phyloP scores from a whole-genome alignment of 441 rosid species.

The Aquilaria agallochum region DNA sequence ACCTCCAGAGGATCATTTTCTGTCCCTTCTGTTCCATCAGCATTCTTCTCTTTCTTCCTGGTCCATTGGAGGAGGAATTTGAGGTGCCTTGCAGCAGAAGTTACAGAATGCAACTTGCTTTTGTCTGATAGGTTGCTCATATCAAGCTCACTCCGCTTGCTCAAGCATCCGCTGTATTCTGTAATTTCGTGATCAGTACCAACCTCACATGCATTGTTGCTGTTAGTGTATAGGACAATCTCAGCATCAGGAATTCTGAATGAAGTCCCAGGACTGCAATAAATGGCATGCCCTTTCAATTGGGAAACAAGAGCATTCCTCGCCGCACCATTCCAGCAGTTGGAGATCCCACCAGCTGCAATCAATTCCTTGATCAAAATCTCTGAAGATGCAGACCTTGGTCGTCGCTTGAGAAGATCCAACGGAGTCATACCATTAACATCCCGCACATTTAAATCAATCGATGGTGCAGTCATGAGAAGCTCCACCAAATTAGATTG shows the following conservation, averaged over 20 bases:
- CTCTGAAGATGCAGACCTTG: constrained; percentile 62
- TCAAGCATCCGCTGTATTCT: constrained; percentile 45
- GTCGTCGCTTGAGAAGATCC: constrained; percentile 72
- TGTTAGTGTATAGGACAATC: constrained; percentile 64
- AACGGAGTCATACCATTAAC: constrained; percentile 71
- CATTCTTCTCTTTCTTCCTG: constrained; percentile 41
- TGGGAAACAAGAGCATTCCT: constrained; percentile 42
- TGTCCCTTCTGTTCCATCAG: constrained; percentile 21
- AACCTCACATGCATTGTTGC: constrained; percentile 28
- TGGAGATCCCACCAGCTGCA: constrained; percentile 77
- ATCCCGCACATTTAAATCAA: constrained; percentile 65
- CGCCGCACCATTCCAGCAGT: constrained; percentile 25
- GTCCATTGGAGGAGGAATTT: constrained; percentile 71
- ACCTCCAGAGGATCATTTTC: constrained; percentile 26
- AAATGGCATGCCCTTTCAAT: constrained; percentile 52
- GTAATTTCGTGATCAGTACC: constrained; percentile 39
- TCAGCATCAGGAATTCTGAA: constrained; percentile 86
- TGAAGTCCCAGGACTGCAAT: constrained; percentile 81
- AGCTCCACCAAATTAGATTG: constrained; percentile 63
- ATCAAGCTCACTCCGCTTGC: constrained; percentile 37
- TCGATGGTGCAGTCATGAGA: constrained; percentile 49
- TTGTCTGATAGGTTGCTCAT: constrained; percentile 18
- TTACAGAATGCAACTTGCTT: constrained; percentile 38
- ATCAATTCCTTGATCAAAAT: constrained; percentile 73
- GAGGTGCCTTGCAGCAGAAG: constrained; percentile 47